Evolutionary conservation across 352 stramenopile species (phyloP).

Genomic region (Pythium sukuiense): DNA sequence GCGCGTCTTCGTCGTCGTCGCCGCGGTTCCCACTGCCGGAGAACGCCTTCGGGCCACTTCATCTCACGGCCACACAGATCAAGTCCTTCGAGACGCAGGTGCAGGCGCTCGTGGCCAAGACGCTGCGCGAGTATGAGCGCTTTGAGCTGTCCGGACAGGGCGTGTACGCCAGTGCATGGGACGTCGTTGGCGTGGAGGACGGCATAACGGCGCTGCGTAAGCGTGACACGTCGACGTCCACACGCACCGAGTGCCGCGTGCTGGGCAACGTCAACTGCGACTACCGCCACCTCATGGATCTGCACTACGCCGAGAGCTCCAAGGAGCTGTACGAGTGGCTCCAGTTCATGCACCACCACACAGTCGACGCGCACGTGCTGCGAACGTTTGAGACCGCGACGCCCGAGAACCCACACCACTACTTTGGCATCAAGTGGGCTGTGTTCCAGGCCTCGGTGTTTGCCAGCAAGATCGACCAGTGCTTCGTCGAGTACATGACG

Average conservation of each 20-base stretch:
- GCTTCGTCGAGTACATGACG: constrained; percentile 77
- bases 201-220: constrained; percentile 12
- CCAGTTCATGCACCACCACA: constrained; percentile 66
- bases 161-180: constrained; percentile 11
- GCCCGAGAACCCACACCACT: constrained; percentile 36
- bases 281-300: constrained; percentile 66
- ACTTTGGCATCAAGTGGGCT: constrained; percentile 84
- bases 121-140: constrained; percentile 23
- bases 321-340: constrained; percentile 67
- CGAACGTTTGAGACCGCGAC: constrained; percentile 70
- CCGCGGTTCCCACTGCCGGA: constrained; percentile 11
- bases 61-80: constrained; percentile 3
- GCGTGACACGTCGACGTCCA: background rate
- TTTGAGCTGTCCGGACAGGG: constrained; percentile 10
- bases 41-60: constrained; percentile 1
- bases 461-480: constrained; percentile 64
- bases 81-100: background rate
- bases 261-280: constrained; percentile 64
- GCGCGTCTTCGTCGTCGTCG: background rate
- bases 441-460: constrained; percentile 61
- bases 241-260: constrained; percentile 36
- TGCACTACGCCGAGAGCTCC: constrained; percentile 57
- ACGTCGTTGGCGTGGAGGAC: constrained; percentile 17
- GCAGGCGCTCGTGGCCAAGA: background rate
- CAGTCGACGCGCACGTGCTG: constrained; percentile 66